Evolutionary conservation across 345 rosid species (phyloP).

Genomic region (Eucalyptus coolabah): DNA sequence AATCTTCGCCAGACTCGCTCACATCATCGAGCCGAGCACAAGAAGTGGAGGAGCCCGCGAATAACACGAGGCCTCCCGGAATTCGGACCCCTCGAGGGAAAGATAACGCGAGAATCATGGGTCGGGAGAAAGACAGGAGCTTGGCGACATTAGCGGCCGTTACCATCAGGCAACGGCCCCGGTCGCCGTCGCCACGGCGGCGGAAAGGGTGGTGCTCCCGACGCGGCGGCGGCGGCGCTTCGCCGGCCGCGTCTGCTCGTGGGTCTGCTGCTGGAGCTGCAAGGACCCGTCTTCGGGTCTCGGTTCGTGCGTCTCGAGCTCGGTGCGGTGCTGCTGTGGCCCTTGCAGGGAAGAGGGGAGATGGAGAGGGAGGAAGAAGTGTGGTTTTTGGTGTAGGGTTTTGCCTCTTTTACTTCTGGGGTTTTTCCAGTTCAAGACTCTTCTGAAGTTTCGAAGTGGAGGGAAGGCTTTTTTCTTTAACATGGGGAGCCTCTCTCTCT

Average conservation of each 20-base stretch:
- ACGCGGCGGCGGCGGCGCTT: not conserved
- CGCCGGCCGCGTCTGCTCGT: not conserved
- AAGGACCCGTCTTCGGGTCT: no score
- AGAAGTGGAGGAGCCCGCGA: conserved; percentile 1
- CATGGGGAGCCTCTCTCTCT: not conserved
- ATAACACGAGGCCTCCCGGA: not conserved
- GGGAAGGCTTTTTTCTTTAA: not conserved
- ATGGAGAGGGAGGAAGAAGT: not conserved
- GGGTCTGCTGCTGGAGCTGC: not conserved
- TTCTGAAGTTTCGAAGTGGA: not conserved
- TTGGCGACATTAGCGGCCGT: not conserved
- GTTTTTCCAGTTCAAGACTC: not conserved
- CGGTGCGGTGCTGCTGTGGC: not conserved
- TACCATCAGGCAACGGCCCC: not conserved
- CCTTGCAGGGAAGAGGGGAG: not conserved
- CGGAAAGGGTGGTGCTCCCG: not conserved
- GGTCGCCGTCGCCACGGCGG: not conserved
- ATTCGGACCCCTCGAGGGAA: not conserved
- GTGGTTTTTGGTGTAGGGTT: not conserved
- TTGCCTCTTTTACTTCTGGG: not conserved
- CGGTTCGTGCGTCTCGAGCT: not conserved
- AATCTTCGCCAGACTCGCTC: not conserved
- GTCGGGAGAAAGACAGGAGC: not conserved
- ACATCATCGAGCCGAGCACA: conserved; percentile 1
- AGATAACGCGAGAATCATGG: not conserved